Conservation (phyloP, 1,284 basidiomycete genomes). For the Uromyces viciae-fabae region DNA sequence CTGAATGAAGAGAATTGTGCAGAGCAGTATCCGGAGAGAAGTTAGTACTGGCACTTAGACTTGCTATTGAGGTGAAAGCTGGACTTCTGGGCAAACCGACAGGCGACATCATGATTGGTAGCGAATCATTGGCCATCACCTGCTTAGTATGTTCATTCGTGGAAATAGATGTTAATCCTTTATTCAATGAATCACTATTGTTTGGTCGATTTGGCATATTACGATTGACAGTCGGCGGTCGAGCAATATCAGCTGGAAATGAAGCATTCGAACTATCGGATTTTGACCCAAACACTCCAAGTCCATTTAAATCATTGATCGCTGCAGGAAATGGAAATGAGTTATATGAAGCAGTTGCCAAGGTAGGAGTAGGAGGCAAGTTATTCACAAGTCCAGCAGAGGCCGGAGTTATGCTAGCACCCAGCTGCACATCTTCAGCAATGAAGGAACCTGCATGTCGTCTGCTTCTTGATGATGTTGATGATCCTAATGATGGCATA, state of each 20-base stretch:
- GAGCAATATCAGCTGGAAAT: neutral
- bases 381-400: conserved; percentile 46
- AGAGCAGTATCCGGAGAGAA: too few species aligned
- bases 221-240: neutral
- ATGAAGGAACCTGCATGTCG: conserved; percentile 86
- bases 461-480: conserved; percentile 60
- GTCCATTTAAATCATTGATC: too few species aligned
- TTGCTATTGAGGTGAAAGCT: conserved; percentile 4
- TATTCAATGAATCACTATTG: neutral
- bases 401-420: conserved; percentile 66
- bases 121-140: neutral
- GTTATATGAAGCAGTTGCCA: neutral
- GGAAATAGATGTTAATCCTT: neutral
- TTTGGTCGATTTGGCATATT: neutral
- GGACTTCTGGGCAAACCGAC: neutral
- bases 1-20: too few species aligned
- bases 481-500: conserved; percentile 40
- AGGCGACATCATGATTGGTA: neutral
- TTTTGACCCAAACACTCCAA: neutral
- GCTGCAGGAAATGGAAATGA: neutral
- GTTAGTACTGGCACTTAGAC: neutral
- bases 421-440: conserved; percentile 81
- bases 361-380: conserved; percentile 2
- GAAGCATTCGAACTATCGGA: neutral
- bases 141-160: neutral